Evolutionary conservation across 495 filamentous ascomycete species (phyloP).

Genomic region (Daldinia grandis): DNA sequence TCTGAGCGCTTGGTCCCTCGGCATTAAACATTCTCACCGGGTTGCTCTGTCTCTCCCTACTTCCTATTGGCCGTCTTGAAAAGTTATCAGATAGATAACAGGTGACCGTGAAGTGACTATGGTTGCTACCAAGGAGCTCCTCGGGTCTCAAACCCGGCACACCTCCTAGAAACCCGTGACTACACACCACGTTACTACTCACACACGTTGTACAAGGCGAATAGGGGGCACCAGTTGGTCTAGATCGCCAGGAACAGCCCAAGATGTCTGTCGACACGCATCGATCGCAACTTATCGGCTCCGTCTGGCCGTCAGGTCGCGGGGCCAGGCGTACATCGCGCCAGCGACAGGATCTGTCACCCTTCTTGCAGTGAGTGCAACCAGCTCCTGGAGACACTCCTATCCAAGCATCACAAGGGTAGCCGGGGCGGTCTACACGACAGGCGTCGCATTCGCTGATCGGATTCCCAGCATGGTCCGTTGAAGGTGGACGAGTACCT

Average conservation of each 20-base stretch:
- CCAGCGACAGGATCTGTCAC: not conserved
- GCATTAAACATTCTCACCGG: not conserved
- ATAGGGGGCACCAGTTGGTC: not conserved
- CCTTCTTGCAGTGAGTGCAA: constrained; percentile 5
- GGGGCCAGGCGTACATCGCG: not conserved
- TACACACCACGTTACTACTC: not conserved
- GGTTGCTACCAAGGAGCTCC: no score
- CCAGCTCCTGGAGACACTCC: constrained; percentile 4
- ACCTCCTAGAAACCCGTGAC: not conserved
- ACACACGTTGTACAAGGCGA: not conserved
- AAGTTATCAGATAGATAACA: not conserved
- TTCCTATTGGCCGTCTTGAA: not conserved
- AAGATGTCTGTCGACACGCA: not conserved
- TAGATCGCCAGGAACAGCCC: constrained; percentile 2
- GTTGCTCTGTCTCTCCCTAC: not conserved
- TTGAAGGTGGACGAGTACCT: not conserved
- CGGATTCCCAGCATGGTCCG: not conserved
- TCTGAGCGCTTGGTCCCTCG: not conserved
- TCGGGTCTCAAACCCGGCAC: not conserved
- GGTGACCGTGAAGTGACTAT: not conserved
- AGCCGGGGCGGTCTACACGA: not conserved
- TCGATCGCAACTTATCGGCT: constrained; percentile 10
- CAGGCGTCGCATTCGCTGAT: not conserved
- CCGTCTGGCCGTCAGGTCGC: constrained; percentile 19
- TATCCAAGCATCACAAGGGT: constrained; percentile 6